phyloP scores from a whole-genome alignment of 495 filamentous ascomycete species.

The Staphylotrichum longicolle region DNA sequence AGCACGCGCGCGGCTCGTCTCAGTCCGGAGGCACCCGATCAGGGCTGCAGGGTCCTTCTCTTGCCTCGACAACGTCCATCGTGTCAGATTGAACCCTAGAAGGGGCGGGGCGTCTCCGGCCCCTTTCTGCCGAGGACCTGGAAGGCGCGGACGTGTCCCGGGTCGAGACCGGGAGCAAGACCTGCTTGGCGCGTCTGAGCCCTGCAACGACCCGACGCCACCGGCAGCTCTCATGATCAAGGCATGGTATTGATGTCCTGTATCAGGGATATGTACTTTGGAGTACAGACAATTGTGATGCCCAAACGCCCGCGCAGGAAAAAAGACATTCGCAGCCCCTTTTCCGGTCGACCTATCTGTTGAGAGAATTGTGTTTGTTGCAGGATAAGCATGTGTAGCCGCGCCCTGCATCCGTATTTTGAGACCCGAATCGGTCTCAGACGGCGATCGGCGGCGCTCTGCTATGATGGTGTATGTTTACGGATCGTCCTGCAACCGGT shows the following conservation, averaged over 20 bases:
- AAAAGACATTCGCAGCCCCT: not conserved
- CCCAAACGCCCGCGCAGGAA: not conserved
- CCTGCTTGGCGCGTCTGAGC: not conserved
- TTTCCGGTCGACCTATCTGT: not conserved
- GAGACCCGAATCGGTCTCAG: not conserved
- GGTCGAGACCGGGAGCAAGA: conserved; percentile 3
- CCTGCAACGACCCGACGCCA: conserved; percentile 7
- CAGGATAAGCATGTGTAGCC: not conserved
- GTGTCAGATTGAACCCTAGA: too few relatives aligned
- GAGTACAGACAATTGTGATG: not conserved
- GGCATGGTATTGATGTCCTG: not conserved
- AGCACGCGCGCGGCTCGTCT: not conserved
- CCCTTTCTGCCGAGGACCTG: too few relatives aligned
- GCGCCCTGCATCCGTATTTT: not conserved
- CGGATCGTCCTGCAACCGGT: not conserved
- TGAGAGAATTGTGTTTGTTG: not conserved
- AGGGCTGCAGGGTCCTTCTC: too few relatives aligned
- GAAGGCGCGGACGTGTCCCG: too few relatives aligned
- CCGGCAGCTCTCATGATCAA: not conserved
- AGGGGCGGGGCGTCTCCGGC: too few relatives aligned
- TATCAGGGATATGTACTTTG: too few relatives aligned
- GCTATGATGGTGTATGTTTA: not conserved
- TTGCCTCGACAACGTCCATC: too few relatives aligned
- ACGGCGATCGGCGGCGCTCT: not conserved
- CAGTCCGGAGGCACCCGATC: too few relatives aligned